These are phyloP conservation scores for Lactarius sanguifluus DNA, from an alignment of 768 basidiomycete species.

Conservation along the genomic window DNA sequence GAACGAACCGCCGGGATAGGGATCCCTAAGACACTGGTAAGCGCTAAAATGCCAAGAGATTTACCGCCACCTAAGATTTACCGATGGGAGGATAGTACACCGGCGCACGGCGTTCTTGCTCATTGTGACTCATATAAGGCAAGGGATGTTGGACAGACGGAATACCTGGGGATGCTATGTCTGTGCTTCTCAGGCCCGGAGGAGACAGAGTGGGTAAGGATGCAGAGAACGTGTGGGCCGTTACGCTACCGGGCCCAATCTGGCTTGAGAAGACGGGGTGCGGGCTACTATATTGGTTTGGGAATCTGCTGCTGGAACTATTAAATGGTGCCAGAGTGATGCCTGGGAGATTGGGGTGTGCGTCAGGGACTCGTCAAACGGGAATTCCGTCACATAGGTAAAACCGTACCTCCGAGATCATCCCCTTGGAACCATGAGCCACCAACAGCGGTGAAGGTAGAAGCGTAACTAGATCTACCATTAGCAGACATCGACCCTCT, in stretches of 20 bases:
- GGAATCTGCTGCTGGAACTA: not conserved
- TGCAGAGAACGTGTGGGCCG: not conserved
- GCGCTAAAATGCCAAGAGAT: no score
- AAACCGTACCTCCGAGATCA: not conserved
- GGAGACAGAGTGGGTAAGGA: not conserved
- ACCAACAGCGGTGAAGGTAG: not conserved
- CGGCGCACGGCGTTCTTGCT: no score
- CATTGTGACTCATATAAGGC: not conserved
- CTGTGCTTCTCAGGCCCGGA: not conserved
- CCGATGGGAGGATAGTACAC: no score
- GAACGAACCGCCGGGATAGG: no score
- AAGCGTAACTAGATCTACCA: not conserved
- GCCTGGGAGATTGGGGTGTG: not conserved
- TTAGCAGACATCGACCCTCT: not conserved
- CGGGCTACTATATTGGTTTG: not conserved
- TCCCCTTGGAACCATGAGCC: not conserved
- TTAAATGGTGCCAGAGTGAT: not conserved
- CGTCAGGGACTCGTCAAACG: not conserved
- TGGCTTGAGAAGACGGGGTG: not conserved
- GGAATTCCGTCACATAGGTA: not conserved
- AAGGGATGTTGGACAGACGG: not conserved
- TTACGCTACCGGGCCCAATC: not conserved
- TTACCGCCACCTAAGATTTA: no score
- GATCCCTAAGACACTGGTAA: no score
- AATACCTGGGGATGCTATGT: not conserved